Evolutionary conservation across 2,329 filamentous ascomycete genomes (phyloP).

Genomic region (Xylaria sp.): DNA sequence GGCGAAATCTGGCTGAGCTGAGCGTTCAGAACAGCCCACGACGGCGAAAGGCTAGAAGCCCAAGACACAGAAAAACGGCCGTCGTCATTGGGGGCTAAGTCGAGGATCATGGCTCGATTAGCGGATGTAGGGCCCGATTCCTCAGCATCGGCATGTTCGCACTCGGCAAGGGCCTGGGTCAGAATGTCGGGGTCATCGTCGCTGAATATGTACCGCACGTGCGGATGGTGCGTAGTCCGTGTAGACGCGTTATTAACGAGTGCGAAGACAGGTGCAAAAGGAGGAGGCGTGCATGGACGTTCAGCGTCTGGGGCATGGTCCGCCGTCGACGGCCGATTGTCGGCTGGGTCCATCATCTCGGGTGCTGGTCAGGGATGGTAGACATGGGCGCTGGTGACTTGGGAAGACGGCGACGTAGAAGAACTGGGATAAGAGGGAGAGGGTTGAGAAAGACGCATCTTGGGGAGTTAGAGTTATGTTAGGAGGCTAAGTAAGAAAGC

Average conservation of each 20-base stretch:
- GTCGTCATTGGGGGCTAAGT: constrained; percentile 59
- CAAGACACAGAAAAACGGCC: constrained; percentile 68
- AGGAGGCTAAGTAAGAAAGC: constrained; percentile 28
- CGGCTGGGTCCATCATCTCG: constrained; percentile 48
- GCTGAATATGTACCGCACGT: constrained; percentile 90
- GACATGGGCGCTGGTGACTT: constrained; percentile 40
- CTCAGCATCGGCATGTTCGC: constrained; percentile 51
- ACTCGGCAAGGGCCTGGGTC: constrained; percentile 70
- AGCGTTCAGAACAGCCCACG: constrained; percentile 72
- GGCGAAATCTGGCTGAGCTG: constrained; percentile 57
- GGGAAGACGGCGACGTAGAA: constrained; percentile 17
- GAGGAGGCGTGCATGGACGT: constrained; percentile 43
- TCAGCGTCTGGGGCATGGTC: constrained; percentile 39
- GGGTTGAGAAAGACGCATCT: constrained; percentile 42
- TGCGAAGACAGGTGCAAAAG: constrained; percentile 85
- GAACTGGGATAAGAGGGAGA: constrained; percentile 22
- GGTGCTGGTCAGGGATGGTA: constrained; percentile 32
- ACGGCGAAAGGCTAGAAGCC: constrained; percentile 76
- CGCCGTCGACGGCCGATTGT: constrained; percentile 37
- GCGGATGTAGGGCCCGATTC: constrained; percentile 44
- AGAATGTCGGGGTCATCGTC: constrained; percentile 88
- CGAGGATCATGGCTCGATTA: constrained; percentile 65
- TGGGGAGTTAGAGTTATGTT: constrained; percentile 35
- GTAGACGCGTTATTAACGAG: constrained; percentile 81
- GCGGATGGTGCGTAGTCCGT: constrained; percentile 82